Conservation (phyloP, 768 basidiomycete species). For the Lentinula raphanica region DNA sequence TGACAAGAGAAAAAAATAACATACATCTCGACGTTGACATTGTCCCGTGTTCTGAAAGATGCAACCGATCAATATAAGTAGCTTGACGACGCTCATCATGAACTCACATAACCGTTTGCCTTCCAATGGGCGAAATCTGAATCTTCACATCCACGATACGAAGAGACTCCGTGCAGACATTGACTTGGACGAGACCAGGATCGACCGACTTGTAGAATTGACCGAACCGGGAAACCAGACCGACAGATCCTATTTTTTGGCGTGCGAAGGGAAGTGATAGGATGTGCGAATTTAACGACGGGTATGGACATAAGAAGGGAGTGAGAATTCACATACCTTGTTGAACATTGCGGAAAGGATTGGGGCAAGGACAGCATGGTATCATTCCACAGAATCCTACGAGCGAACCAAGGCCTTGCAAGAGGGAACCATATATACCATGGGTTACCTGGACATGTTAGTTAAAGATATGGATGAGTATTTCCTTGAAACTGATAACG, state of each 20-base stretch:
- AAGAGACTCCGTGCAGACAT: slow-evolving; percentile 89
- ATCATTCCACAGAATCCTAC: slow-evolving; percentile 70
- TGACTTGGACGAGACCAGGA: slow-evolving; percentile 87
- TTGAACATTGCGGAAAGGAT: slow-evolving; percentile 80
- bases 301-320: not conserved
- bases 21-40: slow-evolving; percentile 91
- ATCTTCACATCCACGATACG: slow-evolving; percentile 92
- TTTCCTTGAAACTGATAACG: slow-evolving; percentile 1
- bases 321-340: slow-evolving; percentile 49
- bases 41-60: slow-evolving; percentile 70
- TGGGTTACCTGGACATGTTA: slow-evolving; percentile 54
- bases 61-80: not conserved
- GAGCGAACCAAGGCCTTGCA: slow-evolving; percentile 62
- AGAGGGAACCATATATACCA: slow-evolving; percentile 78
- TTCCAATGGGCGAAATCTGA: slow-evolving; percentile 84
- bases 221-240: slow-evolving; percentile 89
- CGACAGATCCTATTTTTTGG: slow-evolving; percentile 63
- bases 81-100: not conserved
- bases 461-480: not conserved
- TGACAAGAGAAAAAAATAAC: slow-evolving; percentile 23
- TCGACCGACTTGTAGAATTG: slow-evolving; percentile 96
- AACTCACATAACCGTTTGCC: slow-evolving; percentile 75
- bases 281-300: slow-evolving; percentile 7
- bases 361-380: slow-evolving; percentile 81
- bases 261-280: slow-evolving; percentile 16